These are phyloP conservation scores for Vigna nakashimae DNA, from an alignment of 306 rosid genomes.

Conservation along the genomic window DNA sequence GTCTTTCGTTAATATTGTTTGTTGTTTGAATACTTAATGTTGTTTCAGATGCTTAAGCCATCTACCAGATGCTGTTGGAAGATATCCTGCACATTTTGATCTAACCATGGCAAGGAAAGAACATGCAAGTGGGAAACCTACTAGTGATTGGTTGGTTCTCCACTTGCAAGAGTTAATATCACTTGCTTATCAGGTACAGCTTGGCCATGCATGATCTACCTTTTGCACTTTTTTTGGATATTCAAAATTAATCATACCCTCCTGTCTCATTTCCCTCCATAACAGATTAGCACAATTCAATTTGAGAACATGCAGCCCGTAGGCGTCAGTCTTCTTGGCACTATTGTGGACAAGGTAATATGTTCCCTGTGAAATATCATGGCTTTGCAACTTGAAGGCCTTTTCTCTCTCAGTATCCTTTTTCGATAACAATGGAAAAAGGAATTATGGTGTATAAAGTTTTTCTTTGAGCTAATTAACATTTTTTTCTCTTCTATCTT, in stretches of 20 bases:
- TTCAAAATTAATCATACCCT: slow-evolving; percentile 27
- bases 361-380: slow-evolving; percentile 35
- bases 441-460: not conserved
- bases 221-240: slow-evolving; percentile 29
- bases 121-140: slow-evolving; percentile 51
- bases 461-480: slow-evolving; percentile 12
- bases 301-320: slow-evolving; percentile 96
- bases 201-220: slow-evolving; percentile 31
- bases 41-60: slow-evolving; percentile 87
- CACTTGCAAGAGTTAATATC: slow-evolving; percentile 96
- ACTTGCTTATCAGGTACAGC: slow-evolving; percentile 94
- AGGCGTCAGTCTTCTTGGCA: slow-evolving; percentile 86
- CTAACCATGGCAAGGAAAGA: slow-evolving; percentile 78
- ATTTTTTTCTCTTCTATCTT: not conserved
- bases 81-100: slow-evolving; percentile 91
- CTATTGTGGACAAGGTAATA: slow-evolving; percentile 86
- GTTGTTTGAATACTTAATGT: slow-evolving; percentile 39
- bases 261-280: slow-evolving; percentile 16
- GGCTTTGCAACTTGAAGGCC: slow-evolving; percentile 25
- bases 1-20: not conserved
- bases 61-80: slow-evolving; percentile 92
- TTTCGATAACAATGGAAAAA: not conserved
- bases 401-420: slow-evolving; percentile 3
- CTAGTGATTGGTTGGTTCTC: slow-evolving; percentile 85
- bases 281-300: slow-evolving; percentile 94